phyloP scores from a whole-genome alignment of 176 grass and related monocot genomes.

The Triticum timopheevii region DNA sequence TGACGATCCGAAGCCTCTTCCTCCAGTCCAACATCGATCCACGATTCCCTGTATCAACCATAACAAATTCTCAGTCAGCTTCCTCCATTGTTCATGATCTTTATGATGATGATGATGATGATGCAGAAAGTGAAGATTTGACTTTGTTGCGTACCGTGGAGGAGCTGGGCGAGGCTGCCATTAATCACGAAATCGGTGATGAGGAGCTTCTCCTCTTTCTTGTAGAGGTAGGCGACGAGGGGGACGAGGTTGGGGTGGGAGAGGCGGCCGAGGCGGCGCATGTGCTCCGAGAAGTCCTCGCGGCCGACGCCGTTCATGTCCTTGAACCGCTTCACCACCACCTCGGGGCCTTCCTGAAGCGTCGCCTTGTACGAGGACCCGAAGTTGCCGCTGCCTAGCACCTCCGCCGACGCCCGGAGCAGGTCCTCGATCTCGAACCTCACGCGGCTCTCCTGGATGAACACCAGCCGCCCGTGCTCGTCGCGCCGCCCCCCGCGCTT shows the following conservation, averaged over 20 bases:
- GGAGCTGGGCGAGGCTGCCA: conserved; percentile 71
- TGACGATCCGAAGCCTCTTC: conserved; percentile 63
- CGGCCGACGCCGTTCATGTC: conserved; percentile 89
- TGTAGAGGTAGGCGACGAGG: conserved; percentile 85
- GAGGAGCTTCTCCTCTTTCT: conserved; percentile 95
- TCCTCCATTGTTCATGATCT: neutral
- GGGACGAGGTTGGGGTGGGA: conserved; percentile 85
- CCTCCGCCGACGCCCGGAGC: conserved; percentile 84
- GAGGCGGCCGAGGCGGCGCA: conserved; percentile 86
- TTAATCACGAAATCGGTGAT: conserved; percentile 67
- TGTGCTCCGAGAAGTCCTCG: conserved; percentile 93
- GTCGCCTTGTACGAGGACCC: conserved; percentile 93
- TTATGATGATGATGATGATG: neutral
- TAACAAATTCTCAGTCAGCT: neutral
- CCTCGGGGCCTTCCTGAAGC: conserved; percentile 41
- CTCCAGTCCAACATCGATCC: conserved; percentile 63
- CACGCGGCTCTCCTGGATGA: conserved; percentile 55
- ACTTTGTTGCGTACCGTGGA: conserved; percentile 49
- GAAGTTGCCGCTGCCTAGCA: conserved; percentile 77
- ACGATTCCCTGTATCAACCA: conserved; percentile 6
- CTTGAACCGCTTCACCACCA: conserved; percentile 97
- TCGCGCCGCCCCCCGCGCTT: conserved; percentile 29
- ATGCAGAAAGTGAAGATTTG: neutral
- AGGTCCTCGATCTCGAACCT: conserved; percentile 91
- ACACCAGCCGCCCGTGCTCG: conserved; percentile 74